These are phyloP conservation scores for Neurospora sp. DNA, from an alignment of 495 filamentous ascomycete species.

Conservation along the genomic window DNA sequence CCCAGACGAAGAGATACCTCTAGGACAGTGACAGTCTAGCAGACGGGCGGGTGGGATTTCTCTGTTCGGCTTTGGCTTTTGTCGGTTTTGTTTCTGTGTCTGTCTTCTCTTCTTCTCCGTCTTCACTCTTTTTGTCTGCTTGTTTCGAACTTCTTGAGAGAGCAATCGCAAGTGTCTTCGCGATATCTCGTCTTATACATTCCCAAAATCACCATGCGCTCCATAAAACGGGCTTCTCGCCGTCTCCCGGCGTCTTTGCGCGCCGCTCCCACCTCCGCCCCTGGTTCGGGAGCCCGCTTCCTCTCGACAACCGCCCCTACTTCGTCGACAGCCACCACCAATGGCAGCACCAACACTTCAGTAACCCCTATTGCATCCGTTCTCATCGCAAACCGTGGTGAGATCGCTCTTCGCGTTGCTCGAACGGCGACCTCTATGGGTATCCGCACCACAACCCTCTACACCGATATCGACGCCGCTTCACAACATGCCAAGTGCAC, in stretches of 20 bases:
- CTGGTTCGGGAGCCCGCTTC: neutral
- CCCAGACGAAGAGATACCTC: neutral
- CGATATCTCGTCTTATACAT: neutral
- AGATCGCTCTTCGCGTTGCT: conserved; percentile 90
- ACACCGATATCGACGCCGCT: conserved; percentile 80
- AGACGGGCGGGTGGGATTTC: neutral
- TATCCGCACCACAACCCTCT: conserved; percentile 87
- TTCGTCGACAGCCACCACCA: conserved; percentile 7
- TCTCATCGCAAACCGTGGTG: conserved; percentile 91
- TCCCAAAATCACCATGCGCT: conserved; percentile 21
- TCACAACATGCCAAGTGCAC: conserved; percentile 84
- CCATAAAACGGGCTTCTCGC: conserved; percentile 21
- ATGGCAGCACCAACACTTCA: conserved; percentile 16
- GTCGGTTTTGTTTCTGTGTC: neutral
- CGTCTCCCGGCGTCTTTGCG: conserved; percentile 14
- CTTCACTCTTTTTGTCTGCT: neutral
- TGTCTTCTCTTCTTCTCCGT: neutral
- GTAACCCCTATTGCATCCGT: conserved; percentile 64
- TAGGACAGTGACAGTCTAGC: neutral
- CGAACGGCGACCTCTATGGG: conserved; percentile 79
- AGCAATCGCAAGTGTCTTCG: neutral
- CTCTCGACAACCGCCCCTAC: conserved; percentile 3
- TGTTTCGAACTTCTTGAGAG: neutral
- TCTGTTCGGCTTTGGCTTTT: neutral
- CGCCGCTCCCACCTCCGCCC: neutral